Evolutionary conservation across 2,329 filamentous ascomycete genomes (phyloP).

Genomic region (Colletotrichum liaoningense): DNA sequence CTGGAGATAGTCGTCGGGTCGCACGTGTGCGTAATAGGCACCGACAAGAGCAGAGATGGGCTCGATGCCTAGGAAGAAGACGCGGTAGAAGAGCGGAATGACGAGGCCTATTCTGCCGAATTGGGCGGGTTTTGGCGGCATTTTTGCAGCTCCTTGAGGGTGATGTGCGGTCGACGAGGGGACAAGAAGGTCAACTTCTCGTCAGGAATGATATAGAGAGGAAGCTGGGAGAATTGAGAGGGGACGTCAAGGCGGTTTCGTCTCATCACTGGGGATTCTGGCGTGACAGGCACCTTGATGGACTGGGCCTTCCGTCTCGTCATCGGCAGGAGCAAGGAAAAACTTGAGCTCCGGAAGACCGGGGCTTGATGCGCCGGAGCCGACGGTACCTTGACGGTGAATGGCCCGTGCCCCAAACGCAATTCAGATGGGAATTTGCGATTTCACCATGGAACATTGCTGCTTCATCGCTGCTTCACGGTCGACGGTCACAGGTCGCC

Average conservation of each 20-base stretch:
- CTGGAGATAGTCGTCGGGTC: slow-evolving; percentile 67
- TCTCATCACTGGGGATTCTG: slow-evolving; percentile 27
- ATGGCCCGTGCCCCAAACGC: slow-evolving; percentile 3
- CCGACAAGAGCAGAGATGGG: slow-evolving; percentile 64
- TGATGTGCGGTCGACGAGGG: not conserved
- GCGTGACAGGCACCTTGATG: slow-evolving; percentile 33
- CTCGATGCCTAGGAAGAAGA: slow-evolving; percentile 83
- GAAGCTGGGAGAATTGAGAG: not conserved
- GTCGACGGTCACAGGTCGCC: too few species aligned
- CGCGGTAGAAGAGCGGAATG: slow-evolving; percentile 71
- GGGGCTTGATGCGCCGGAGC: not conserved
- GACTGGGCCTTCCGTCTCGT: not conserved
- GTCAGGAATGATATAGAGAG: not conserved
- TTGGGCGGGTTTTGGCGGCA: slow-evolving; percentile 37
- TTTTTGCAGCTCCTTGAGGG: not conserved
- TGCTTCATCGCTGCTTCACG: not conserved
- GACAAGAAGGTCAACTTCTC: not conserved
- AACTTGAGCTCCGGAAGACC: slow-evolving; percentile 20
- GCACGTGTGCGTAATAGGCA: slow-evolving; percentile 63
- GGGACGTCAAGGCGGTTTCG: slow-evolving; percentile 16
- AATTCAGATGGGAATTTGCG: not conserved
- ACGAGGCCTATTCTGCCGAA: slow-evolving; percentile 47
- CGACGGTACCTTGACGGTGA: not conserved
- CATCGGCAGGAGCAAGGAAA: slow-evolving; percentile 18
- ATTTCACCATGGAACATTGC: not conserved